These are phyloP conservation scores for Cladosporium colombiae DNA, from an alignment of 2,329 filamentous ascomycete genomes.

Conservation along the genomic window DNA sequence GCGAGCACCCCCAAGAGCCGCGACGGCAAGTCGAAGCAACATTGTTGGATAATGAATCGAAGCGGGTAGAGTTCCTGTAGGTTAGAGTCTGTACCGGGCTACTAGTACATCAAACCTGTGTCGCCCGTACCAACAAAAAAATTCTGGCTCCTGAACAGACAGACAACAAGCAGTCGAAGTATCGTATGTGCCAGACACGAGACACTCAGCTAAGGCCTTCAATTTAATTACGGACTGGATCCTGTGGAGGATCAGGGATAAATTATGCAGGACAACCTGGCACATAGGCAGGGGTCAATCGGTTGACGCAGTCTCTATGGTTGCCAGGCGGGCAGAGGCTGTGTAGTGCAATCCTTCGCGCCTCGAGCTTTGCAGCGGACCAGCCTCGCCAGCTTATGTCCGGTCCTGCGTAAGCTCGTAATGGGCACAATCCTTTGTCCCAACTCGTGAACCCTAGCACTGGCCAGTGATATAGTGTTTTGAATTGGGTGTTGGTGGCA, in stretches of 20 bases:
- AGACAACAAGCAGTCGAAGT: background rate
- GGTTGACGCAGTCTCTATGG: background rate
- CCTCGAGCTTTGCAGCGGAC: background rate
- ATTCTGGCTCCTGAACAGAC: no score
- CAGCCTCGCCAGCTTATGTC: background rate
- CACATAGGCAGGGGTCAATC: background rate
- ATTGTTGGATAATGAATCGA: background rate
- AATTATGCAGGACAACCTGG: background rate
- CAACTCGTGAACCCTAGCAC: no score
- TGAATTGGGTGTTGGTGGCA: no score
- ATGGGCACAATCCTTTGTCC: background rate
- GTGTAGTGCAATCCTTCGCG: constrained; percentile 1
- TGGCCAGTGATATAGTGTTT: no score
- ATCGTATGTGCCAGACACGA: background rate
- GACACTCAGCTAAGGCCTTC: background rate
- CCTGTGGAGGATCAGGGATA: background rate
- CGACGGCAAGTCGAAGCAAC: background rate
- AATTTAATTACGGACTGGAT: background rate
- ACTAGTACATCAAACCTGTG: no score
- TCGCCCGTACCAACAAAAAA: no score
- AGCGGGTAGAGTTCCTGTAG: no score
- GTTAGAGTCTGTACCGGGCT: background rate
- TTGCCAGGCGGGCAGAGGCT: background rate
- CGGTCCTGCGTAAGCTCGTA: background rate
- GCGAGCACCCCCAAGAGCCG: background rate